These are phyloP conservation scores for Ephemerocybe angulata DNA, from an alignment of 768 basidiomycete species.

Conservation along the genomic window DNA sequence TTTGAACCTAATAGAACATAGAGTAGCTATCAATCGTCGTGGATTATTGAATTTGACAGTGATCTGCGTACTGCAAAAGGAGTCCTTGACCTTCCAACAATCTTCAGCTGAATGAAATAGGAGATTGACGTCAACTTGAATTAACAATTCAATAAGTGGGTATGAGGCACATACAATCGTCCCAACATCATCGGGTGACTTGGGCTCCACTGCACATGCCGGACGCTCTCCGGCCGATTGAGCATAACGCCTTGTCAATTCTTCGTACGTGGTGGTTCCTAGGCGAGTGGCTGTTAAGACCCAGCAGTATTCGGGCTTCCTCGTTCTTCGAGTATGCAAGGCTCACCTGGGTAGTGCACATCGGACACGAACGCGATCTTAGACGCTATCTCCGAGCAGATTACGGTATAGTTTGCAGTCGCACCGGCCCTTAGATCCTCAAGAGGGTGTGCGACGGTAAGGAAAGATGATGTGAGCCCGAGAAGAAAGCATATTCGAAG, in stretches of 20 bases:
- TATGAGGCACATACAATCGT: neutral
- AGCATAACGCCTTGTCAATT: no score
- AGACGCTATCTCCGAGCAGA: neutral
- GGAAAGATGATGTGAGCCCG: no score
- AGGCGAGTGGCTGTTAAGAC: neutral
- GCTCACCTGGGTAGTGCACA: neutral
- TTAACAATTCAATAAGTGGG: neutral
- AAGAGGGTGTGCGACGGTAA: no score
- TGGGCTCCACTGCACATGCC: no score
- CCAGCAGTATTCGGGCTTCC: no score
- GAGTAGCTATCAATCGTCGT: constrained; percentile 23
- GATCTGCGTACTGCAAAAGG: constrained; percentile 45
- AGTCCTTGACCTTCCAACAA: constrained; percentile 38
- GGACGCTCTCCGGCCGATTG: no score
- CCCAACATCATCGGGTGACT: neutral
- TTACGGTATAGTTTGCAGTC: neutral
- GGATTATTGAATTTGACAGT: constrained; percentile 26
- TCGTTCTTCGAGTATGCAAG: neutral
- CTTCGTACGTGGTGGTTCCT: no score
- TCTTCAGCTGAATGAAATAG: constrained; percentile 37
- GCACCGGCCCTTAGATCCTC: no score
- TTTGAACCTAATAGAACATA: constrained; percentile 45
- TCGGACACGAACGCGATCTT: neutral
- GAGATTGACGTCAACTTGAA: neutral
- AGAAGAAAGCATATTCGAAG: no score